Evolutionary conservation across 139 green algal species (phyloP), one percentile per base, ranked within the genome.

Genomic region (Picocystis salinarum): DNA sequence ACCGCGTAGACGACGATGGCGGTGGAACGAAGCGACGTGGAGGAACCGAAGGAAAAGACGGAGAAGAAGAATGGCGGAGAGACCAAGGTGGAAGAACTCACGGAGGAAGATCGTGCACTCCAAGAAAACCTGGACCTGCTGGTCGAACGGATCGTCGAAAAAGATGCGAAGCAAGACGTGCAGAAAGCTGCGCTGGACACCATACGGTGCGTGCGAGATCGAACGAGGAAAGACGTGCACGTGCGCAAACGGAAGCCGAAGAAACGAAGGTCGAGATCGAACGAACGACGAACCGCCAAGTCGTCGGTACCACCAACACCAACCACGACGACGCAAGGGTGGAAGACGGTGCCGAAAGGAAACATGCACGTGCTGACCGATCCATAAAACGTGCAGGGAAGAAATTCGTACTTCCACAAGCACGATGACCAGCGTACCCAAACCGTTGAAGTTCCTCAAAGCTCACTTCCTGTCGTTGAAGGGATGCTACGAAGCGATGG

Each of bases 371-470:
- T 10, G 4, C 31, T 23, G 34, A 15, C 28, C 7, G 12, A 39
- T 7, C 6, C 44, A 39, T 18, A n/a, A 30, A 23, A 26, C 44
- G 23, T 20, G 47, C 41, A 67, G 59, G 33, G 33, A 53, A 15
- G 64, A 91, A 49, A 85, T 92, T 34, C 59, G 70, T 17, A 75
- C 52, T 12, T 70, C 89, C 24, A 96, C 85, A 4, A 84, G 77
- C 13, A 89, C 77, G 26, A 97, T 99, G 88, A 96, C 86, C 7
- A 81, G 72, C 11, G 88, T 98, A 7, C 89, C 89, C 15, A 97
- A 97, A 67, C 88, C 89, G 2, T 66, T 99, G 17, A 97, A 97
- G 69, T 97, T 99, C 57, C 71, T 99, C 34, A 62, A 74, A 4
- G 54, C 69, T 0, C 82, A 96, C 59, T 84, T 89, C 25, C 62